A percentile compares a stretch with the other conserved stretches of the same genome.
These are phyloP conservation scores for Chalciporus piperatus DNA, from an alignment of 768 basidiomycete genomes.

Conservation along the genomic window DNA sequence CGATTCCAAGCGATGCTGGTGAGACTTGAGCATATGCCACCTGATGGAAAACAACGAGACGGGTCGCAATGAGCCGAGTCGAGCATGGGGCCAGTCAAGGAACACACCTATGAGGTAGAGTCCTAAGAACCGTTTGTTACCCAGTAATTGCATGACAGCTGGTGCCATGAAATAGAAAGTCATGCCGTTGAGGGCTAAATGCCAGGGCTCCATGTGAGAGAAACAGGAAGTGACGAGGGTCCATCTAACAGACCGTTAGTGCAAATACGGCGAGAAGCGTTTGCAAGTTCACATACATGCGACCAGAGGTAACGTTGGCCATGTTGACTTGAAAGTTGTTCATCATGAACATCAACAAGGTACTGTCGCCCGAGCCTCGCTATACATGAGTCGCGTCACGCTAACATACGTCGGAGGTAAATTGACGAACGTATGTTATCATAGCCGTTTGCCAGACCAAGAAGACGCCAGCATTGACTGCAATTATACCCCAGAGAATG, in stretches of 20 bases:
- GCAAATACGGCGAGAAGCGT: background rate
- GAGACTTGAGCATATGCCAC: constrained; percentile 57
- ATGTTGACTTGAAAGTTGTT: constrained; percentile 63
- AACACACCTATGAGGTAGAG: constrained; percentile 71
- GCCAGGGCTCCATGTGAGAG: constrained; percentile 59
- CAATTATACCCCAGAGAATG: constrained; percentile 65
- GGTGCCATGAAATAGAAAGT: constrained; percentile 77
- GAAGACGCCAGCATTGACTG: constrained; percentile 61
- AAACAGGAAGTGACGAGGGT: constrained; percentile 69
- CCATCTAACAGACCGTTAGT: constrained; percentile 49
- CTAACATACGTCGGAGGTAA: constrained; percentile 3
- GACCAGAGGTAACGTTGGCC: constrained; percentile 59
- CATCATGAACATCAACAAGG: constrained; percentile 47
- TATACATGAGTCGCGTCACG: constrained; percentile 3
- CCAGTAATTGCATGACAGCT: constrained; percentile 58
- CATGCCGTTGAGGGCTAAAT: constrained; percentile 75
- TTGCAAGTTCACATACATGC: constrained; percentile 47
- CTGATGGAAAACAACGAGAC: constrained; percentile 32
- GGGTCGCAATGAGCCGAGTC: background rate
- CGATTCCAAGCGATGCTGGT: constrained; percentile 47
- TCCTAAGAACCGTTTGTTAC: constrained; percentile 60
- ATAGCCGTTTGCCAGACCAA: constrained; percentile 49
- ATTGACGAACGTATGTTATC: constrained; percentile 32
- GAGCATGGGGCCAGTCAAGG: background rate
- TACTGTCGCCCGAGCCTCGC: constrained; percentile 40